Evolutionary conservation across 148 eudicot genomes (phyloP), one percentile per base, ranked within the genome.

Genomic region (Limonium bicolor): DNA sequence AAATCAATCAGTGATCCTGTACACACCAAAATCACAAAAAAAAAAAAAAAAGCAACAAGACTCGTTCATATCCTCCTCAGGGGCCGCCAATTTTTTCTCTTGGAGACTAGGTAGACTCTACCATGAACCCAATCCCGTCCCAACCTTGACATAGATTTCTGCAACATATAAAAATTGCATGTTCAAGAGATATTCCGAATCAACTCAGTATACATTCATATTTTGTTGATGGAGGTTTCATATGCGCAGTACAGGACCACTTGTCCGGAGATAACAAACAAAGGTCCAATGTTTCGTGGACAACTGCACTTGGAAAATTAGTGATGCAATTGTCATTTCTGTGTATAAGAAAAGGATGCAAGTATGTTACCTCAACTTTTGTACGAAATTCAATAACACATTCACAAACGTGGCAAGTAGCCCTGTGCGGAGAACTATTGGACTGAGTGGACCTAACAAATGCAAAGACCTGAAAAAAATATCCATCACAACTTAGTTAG

Each of bases 111-210:
- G 63, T 88, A 88, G 23, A 88, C 69, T 14, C 93, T 83, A 9
- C 95, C 95, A 73, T 84, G 64, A 63, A 88, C 87, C 97, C 94
- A 88, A 20, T 55, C 71, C 55, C 60, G 72, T 19, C 77, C 79
- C 8, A 66, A 64, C 45, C 67, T 71, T 38, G 86, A 59, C 41
- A 58, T 33, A 20, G 79, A 62, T 65, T 67, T 56, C 95, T 85
- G 82, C 60, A 65, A 16, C 44, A 56, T 17, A 11, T 48, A 12
- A 43, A 26, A 45, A 7, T 2, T 17, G n/a, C 18, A 34, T 49
- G 17, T 33, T 12, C 20, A 24, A 26, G 26, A 22, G 3, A 36
- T 9, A 25, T 22, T 7, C 7, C 6, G 12, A 3, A 4, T 16
- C 3, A 10, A 18, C n/a, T 20, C 5, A 17, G 29, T 46, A 44